Evolutionary conservation across 371 early-diverging fungal species (phyloP).

Genomic region (Mucor plumbeus): DNA sequence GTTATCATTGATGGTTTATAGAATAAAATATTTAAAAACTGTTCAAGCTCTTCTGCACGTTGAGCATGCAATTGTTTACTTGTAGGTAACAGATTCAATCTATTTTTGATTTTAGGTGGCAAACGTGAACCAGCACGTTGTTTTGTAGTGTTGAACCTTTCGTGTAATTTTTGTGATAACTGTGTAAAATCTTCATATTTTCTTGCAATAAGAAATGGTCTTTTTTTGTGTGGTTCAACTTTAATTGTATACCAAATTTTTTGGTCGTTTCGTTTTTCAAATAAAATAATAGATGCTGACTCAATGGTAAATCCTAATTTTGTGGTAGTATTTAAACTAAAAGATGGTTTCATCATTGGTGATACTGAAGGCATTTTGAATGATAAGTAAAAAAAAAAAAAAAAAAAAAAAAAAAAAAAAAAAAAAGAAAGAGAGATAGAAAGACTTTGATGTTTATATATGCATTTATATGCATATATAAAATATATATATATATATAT

Average conservation of each 20-base stretch:
- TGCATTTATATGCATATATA: neutral
- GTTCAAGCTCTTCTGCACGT: conserved; percentile 32
- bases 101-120: conserved; percentile 25
- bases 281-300: conserved; percentile 23
- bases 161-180: conserved; percentile 32
- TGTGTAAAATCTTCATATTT: conserved; percentile 33
- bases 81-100: conserved; percentile 10
- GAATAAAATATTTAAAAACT: conserved; percentile 22
- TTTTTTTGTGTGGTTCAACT: conserved; percentile 16
- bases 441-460: no score
- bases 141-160: conserved; percentile 19
- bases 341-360: conserved; percentile 8
- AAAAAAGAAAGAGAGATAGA: no score
- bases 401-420: neutral
- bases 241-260: conserved; percentile 29
- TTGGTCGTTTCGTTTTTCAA: conserved; percentile 33
- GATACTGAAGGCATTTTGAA: conserved; percentile 17
- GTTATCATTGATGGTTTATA: conserved; percentile 23
- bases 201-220: conserved; percentile 20
- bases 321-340: conserved; percentile 1
- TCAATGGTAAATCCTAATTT: conserved; percentile 10
- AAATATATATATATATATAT: conserved; percentile 3
- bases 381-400: neutral
- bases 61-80: conserved; percentile 23
- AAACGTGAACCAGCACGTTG: conserved; percentile 11